Evolutionary conservation across 192 early-diverging fungal species (phyloP).

Genomic region (Coemansia sp.): DNA sequence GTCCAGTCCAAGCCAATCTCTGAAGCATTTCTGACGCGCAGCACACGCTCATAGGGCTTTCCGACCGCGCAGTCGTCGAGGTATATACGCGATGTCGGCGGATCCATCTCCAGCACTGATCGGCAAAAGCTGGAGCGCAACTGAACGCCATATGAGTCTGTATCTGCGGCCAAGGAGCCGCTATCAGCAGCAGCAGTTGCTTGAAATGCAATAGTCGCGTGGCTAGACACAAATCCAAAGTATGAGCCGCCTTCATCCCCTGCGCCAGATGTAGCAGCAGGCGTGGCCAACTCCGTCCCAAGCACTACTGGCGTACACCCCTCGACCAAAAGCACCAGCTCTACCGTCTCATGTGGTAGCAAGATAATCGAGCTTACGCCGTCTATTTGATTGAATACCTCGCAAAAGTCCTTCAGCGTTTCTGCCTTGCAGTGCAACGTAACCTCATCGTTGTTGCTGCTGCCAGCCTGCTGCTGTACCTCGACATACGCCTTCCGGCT

Average conservation of each 20-base stretch:
- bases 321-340: slow-evolving; percentile 82
- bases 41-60: slow-evolving; percentile 86
- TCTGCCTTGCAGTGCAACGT: slow-evolving; percentile 34
- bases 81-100: slow-evolving; percentile 87
- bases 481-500: slow-evolving; percentile 35
- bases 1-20: slow-evolving; percentile 92
- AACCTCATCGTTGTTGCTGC: slow-evolving; percentile 8
- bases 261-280: slow-evolving; percentile 21
- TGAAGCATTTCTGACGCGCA: slow-evolving; percentile 86
- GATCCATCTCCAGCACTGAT: slow-evolving; percentile 91
- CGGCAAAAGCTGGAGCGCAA: slow-evolving; percentile 85
- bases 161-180: slow-evolving; percentile 6
- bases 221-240: slow-evolving; percentile 14
- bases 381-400: slow-evolving; percentile 93
- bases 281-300: slow-evolving; percentile 15
- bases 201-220: slow-evolving; percentile 5
- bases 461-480: neutral
- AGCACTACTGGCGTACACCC: neutral
- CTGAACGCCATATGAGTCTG: slow-evolving; percentile 67
- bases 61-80: slow-evolving; percentile 95
- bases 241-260: slow-evolving; percentile 22
- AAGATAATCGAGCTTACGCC: slow-evolving; percentile 73
- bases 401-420: slow-evolving; percentile 68
- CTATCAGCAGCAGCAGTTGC: neutral
- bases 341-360: slow-evolving; percentile 64